These are phyloP conservation scores for Pezicula neosporulosa DNA, from an alignment of 2,329 filamentous ascomycete species.

Conservation along the genomic window DNA sequence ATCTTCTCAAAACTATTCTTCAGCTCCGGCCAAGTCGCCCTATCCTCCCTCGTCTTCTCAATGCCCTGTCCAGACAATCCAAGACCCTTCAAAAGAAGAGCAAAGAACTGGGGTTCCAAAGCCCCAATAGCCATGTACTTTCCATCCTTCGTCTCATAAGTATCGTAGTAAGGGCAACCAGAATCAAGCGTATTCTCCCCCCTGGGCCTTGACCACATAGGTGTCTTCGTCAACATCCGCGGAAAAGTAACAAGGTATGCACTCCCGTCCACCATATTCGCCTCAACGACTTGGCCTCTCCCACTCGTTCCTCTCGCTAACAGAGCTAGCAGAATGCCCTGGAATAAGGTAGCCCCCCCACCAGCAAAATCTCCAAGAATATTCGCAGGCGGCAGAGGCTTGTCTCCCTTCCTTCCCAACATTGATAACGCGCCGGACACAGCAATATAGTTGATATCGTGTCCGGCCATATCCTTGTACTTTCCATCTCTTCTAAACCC, in stretches of 20 bases:
- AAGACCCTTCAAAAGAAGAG: conserved; percentile 62
- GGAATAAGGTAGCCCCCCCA: conserved; percentile 76
- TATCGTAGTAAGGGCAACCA: conserved; percentile 84
- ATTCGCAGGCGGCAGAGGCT: conserved; percentile 78
- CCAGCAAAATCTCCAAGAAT: conserved; percentile 89
- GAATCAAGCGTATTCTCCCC: conserved; percentile 80
- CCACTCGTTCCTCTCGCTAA: conserved; percentile 62
- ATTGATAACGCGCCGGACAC: conserved; percentile 77
- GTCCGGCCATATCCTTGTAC: conserved; percentile 85
- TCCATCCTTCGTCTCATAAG: conserved; percentile 79
- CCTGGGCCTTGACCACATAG: conserved; percentile 58
- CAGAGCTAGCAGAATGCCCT: conserved; percentile 79
- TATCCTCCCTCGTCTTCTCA: conserved; percentile 54
- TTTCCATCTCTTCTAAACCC: conserved; percentile 85
- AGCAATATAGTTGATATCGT: conserved; percentile 95
- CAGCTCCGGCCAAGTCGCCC: conserved; percentile 64
- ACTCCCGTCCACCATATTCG: conserved; percentile 93
- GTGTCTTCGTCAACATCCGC: conserved; percentile 61
- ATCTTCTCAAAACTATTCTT: conserved; percentile 52
- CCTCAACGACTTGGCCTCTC: conserved; percentile 83
- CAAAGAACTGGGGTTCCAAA: conserved; percentile 84
- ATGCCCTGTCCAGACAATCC: conserved; percentile 50
- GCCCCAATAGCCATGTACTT: conserved; percentile 86
- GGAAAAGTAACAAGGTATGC: conserved; percentile 78
- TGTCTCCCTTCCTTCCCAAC: conserved; percentile 66